These are phyloP conservation scores for Plectosphaerella sp. DNA, from an alignment of 2,329 filamentous ascomycete species.

Conservation along the genomic window DNA sequence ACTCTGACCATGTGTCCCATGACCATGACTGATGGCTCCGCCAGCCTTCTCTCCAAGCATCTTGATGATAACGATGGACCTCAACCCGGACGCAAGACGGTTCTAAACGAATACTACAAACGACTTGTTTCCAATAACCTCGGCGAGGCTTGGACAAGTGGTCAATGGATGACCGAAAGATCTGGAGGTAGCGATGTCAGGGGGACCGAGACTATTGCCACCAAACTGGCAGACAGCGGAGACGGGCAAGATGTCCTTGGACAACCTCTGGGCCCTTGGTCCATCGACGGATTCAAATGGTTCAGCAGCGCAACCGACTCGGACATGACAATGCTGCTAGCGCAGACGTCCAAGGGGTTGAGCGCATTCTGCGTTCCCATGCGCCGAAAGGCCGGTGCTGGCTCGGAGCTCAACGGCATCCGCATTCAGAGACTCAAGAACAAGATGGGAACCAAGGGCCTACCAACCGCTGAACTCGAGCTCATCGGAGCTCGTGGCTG, in stretches of 20 bases:
- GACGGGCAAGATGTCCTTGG: conserved; percentile 8
- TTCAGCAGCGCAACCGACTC: conserved; percentile 65
- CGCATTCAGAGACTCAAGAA: conserved; percentile 66
- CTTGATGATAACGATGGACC: conserved; percentile 19
- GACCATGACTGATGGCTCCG: conserved; percentile 63
- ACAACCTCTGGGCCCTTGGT: conserved; percentile 50
- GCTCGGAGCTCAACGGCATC: conserved; percentile 58
- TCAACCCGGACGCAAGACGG: conserved; percentile 25
- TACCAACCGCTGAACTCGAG: conserved; percentile 71
- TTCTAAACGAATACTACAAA: conserved; percentile 48
- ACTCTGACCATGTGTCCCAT: conserved; percentile 46
- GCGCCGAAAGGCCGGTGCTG: conserved; percentile 17
- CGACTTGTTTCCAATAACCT: conserved; percentile 43
- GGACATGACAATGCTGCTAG: conserved; percentile 60
- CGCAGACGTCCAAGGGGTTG: conserved; percentile 47
- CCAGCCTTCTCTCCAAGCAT: conserved; percentile 42
- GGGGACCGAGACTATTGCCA: conserved; percentile 53
- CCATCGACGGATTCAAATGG: conserved; percentile 66
- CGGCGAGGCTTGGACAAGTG: conserved; percentile 59
- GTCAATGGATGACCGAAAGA: conserved; percentile 76
- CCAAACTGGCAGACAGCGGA: conserved; percentile 20
- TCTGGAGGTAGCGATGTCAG: conserved; percentile 66
- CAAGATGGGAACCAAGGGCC: conserved; percentile 65
- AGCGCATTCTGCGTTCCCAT: conserved; percentile 64
- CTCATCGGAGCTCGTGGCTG: conserved; percentile 58